phyloP scores from a whole-genome alignment of 441 rosid genomes.

The Syzygium syzygioides region DNA sequence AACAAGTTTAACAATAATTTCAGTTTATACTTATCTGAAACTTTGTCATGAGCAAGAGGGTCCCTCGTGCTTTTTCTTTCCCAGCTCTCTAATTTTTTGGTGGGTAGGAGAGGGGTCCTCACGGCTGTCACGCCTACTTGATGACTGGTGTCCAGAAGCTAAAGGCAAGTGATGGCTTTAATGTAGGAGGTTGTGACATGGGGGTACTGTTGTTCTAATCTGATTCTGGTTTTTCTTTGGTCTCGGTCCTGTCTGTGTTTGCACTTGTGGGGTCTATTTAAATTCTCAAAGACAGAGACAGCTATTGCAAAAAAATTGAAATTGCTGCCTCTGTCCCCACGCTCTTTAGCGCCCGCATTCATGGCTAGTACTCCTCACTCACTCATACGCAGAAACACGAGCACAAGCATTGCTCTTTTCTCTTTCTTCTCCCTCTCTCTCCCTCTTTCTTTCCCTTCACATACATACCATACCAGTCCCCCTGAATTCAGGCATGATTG shows the following conservation, averaged over 20 bases:
- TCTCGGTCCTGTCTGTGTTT: constrained; percentile 1
- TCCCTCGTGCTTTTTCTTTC: background rate
- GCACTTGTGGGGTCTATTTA: constrained; percentile 18
- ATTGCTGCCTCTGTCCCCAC: constrained; percentile 29
- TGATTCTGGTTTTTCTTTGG: background rate
- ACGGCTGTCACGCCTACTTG: background rate
- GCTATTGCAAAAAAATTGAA: constrained; percentile 2
- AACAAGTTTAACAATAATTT: background rate
- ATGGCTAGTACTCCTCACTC: constrained; percentile 13
- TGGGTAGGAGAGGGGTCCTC: background rate
- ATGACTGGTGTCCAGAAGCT: background rate
- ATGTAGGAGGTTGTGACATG: background rate
- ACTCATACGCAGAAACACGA: background rate
- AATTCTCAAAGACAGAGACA: constrained; percentile 10
- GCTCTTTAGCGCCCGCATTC: constrained; percentile 17
- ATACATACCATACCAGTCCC: background rate
- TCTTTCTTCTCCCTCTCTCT: background rate
- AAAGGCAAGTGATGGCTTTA: constrained; percentile 26
- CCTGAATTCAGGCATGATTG: constrained; percentile 12
- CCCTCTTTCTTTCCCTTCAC: constrained; percentile 1
- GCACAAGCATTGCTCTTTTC: background rate
- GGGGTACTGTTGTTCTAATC: background rate
- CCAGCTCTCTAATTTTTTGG: background rate
- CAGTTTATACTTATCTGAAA: background rate
- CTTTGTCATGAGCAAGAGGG: background rate